phyloP scores from a whole-genome alignment of 495 filamentous ascomycete species.

The Cercophora sp. region DNA sequence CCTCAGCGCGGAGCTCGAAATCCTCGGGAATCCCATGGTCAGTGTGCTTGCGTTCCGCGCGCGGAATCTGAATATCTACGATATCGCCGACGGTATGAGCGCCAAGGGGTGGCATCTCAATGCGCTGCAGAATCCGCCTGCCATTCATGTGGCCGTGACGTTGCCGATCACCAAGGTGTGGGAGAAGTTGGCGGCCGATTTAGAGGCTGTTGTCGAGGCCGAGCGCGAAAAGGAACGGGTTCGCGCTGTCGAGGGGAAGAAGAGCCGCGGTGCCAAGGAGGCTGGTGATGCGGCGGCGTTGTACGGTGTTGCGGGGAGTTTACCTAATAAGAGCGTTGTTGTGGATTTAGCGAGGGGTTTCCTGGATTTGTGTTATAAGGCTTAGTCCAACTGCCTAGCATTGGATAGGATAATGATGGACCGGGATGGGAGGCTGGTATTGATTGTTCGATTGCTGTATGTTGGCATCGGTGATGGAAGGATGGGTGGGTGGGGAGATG shows the following conservation, averaged over 20 bases:
- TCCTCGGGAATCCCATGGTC: conserved; percentile 83
- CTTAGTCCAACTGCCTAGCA: no score
- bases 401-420: not conserved
- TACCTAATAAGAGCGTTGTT: conserved; percentile 94
- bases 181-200: conserved; percentile 71
- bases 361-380: conserved; percentile 94
- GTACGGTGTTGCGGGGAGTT: conserved; percentile 90
- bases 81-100: conserved; percentile 81
- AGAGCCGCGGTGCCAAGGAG: conserved; percentile 52
- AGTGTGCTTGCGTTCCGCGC: conserved; percentile 86
- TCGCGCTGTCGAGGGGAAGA: conserved; percentile 68
- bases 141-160: conserved; percentile 96
- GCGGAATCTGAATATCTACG: conserved; percentile 74
- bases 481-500: not conserved
- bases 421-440: no score
- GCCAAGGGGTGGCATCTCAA: conserved; percentile 92
- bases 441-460: no score
- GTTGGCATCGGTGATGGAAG: no score
- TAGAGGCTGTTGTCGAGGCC: conserved; percentile 71
- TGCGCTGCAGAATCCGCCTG: conserved; percentile 83
- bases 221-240: conserved; percentile 67
- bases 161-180: conserved; percentile 75
- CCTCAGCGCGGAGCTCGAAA: conserved; percentile 65
- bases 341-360: conserved; percentile 87
- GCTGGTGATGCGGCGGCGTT: conserved; percentile 73